Evolutionary conservation across 345 rosid genomes (phyloP).

Genomic region (Murraya paniculata): DNA sequence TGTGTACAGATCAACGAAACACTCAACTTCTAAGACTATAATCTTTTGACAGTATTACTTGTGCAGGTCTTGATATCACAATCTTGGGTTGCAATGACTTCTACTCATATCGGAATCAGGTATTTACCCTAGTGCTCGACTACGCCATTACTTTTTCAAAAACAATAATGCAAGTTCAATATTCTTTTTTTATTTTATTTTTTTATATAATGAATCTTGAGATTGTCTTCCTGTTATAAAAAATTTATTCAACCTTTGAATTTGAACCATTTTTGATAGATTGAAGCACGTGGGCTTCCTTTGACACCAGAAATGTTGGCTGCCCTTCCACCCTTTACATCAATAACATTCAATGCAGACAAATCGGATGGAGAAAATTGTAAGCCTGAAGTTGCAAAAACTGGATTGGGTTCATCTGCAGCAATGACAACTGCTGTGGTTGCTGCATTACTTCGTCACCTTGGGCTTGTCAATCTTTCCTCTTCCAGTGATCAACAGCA

Average conservation of each 20-base stretch:
- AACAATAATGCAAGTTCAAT: too few relatives aligned
- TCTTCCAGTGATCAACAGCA: conserved; percentile 34
- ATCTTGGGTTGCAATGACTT: conserved; percentile 91
- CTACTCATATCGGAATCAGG: conserved; percentile 93
- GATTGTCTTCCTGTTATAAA: neutral
- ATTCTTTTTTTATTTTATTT: too few relatives aligned
- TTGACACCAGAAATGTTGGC: conserved; percentile 76
- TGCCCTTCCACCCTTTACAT: conserved; percentile 74
- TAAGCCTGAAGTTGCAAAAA: conserved; percentile 98
- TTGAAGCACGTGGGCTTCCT: conserved; percentile 86
- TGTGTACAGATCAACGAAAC: neutral
- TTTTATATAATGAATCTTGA: neutral
- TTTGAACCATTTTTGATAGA: conserved; percentile 35
- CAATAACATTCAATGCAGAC: conserved; percentile 75
- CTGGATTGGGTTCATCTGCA: conserved; percentile 98
- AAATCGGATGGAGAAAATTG: conserved; percentile 54
- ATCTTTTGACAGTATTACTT: conserved; percentile 23
- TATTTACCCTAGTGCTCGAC: conserved; percentile 11
- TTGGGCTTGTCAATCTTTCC: conserved; percentile 76
- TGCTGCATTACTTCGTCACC: conserved; percentile 86
- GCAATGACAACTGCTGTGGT: conserved; percentile 97
- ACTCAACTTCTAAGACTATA: conserved; percentile 19
- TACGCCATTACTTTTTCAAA: neutral
- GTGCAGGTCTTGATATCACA: conserved; percentile 86
- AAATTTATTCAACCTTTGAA: neutral